Percentiles rank a stretch among this genome's conserved stretches.
These are phyloP conservation scores for Bacterosira constricta DNA, from an alignment of 108 stramenopile genomes.

Conservation along the genomic window DNA sequence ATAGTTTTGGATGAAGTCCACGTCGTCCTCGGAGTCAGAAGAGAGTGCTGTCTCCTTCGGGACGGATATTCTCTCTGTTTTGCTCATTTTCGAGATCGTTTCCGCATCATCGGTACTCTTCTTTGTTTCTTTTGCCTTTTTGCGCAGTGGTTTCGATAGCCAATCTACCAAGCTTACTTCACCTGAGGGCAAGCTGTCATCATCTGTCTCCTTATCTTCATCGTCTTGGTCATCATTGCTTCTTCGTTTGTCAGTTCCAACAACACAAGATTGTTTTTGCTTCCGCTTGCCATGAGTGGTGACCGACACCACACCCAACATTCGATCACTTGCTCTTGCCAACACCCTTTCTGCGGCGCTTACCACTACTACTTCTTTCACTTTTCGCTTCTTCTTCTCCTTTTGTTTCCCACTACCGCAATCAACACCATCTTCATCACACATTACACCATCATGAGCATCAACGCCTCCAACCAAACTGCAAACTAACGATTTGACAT, in stretches of 20 bases:
- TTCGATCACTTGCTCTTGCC: slow-evolving; percentile 27
- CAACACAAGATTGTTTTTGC: slow-evolving; percentile 1
- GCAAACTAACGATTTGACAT: slow-evolving; percentile 54
- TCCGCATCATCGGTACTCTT: neutral
- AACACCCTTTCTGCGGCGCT: slow-evolving; percentile 38
- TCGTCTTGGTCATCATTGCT: neutral
- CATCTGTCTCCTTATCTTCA: slow-evolving; percentile 12
- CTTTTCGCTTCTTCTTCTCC: slow-evolving; percentile 4
- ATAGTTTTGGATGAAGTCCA: neutral
- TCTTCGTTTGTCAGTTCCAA: neutral
- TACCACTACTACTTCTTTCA: neutral
- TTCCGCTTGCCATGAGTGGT: neutral
- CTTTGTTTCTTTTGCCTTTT: neutral
- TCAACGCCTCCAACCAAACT: slow-evolving; percentile 28
- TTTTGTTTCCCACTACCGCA: slow-evolving; percentile 15
- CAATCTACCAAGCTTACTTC: slow-evolving; percentile 27
- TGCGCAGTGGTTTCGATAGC: slow-evolving; percentile 31
- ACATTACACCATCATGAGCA: neutral
- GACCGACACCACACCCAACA: slow-evolving; percentile 17
- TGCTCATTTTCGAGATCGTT: neutral
- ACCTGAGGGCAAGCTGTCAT: neutral
- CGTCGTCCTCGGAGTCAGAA: neutral
- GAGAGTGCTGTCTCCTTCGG: neutral
- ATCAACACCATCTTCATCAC: slow-evolving; percentile 7
- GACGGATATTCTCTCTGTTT: neutral